These are phyloP conservation scores for Candida qinlingensis DNA, from an alignment of 805 yeast species.

Conservation along the genomic window DNA sequence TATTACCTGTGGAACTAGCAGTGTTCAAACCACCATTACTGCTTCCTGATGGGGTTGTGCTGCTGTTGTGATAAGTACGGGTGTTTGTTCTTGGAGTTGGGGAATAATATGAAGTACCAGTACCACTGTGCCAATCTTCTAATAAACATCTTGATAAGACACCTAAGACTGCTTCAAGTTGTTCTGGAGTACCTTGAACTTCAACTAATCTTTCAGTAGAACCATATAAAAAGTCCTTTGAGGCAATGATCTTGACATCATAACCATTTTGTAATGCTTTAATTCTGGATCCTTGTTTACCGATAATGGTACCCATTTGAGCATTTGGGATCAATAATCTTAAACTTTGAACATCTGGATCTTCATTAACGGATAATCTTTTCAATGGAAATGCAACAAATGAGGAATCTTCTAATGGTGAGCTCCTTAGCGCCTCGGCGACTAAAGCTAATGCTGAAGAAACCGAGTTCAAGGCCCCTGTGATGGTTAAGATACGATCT, in stretches of 20 bases:
- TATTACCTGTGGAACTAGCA: background rate
- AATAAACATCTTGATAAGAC: constrained; percentile 65
- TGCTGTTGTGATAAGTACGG: constrained; percentile 5
- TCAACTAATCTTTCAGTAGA: constrained; percentile 85
- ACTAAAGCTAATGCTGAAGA: constrained; percentile 67
- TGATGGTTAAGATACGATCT: constrained; percentile 75
- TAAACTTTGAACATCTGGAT: constrained; percentile 45
- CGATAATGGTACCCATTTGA: constrained; percentile 86
- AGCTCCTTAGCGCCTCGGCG: constrained; percentile 56
- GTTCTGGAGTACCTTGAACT: constrained; percentile 70
- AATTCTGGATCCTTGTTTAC: constrained; percentile 75
- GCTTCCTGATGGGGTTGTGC: constrained; percentile 14
- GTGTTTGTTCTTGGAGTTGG: constrained; percentile 33
- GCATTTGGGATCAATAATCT: constrained; percentile 75
- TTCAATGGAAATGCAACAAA: constrained; percentile 57
- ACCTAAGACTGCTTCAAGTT: constrained; percentile 51
- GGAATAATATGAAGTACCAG: constrained; percentile 58
- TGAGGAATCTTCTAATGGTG: constrained; percentile 28
- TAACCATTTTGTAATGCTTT: constrained; percentile 67
- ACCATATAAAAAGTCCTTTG: constrained; percentile 74
- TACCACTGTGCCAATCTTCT: constrained; percentile 66
- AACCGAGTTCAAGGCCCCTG: constrained; percentile 66
- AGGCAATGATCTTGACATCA: constrained; percentile 78
- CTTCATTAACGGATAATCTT: constrained; percentile 48
- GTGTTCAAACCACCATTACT: background rate